Base-by-base conservation (phyloP, 345 rosid species). In the Reutealis trisperma region DNA sequence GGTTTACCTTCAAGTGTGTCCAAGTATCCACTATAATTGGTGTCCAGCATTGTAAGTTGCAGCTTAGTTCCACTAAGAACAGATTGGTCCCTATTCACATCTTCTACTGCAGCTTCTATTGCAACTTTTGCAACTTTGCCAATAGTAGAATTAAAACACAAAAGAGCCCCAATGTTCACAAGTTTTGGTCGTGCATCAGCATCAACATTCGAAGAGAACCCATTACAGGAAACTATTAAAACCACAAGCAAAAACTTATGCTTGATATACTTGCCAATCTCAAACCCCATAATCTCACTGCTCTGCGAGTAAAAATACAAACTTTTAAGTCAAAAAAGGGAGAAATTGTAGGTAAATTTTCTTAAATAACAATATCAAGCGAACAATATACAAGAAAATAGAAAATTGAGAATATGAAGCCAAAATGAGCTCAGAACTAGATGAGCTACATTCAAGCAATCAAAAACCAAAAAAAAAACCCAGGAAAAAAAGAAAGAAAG, bases 61-160 rank as follows among this genome's bases (percentile, higher is more conserved):
- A 94, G 87, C 78, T 69, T 77, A 27, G 89, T 89, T 70, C 84
- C 84, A 63, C 83, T 85, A 62, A 91, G 97, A 74, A 89, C 73
- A 71, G 73, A 77, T 41, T 91, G 89, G 78, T 83, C 84, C 25
- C 94, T 82, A 78, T 93, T 94, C 65, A 93, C 86, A 71, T 94
- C 97, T 16, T 87, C 81, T 59, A 86, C 72, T 18, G 97, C 97
- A 61, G 95, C 90, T 61, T 86, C 83, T 80, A 93, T 72, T 60
- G 98, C 97, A 58, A 90, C 71, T 75, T 80, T 88, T 37, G 94
- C 85, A 55, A 87, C 93, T 84, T 81, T 89, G 24, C 98, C 98
- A 0, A 90, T 80, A 44, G 83, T 77, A 55, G 93, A 77, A 19
- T 64, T 41, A 75, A 83, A 85, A 9, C 94, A 69, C 77, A 93